Evolutionary conservation across 805 yeast genomes (phyloP).

Genomic region (Metschnikowia peoriensis): DNA sequence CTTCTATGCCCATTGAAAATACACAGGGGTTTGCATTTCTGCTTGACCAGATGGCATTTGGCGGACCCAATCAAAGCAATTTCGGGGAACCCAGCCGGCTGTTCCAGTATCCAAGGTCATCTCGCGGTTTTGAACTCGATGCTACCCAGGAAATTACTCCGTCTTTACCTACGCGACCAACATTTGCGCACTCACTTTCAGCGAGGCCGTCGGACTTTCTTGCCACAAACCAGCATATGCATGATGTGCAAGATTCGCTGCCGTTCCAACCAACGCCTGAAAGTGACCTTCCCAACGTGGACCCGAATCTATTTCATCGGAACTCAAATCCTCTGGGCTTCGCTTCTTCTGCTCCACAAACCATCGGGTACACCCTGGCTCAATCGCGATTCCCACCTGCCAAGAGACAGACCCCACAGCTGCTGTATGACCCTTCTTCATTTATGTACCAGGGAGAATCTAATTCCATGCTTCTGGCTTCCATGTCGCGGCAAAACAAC

Average conservation of each 20-base stretch:
- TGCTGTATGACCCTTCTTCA: conserved; percentile 18
- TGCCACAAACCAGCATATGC: background rate
- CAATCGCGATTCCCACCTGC: conserved; percentile 11
- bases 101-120: background rate
- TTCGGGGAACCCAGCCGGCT: conserved; percentile 14
- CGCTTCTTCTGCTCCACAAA: conserved; percentile 10
- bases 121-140: background rate
- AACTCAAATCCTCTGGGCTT: conserved; percentile 6
- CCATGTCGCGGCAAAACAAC: conserved; percentile 23
- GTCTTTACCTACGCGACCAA: conserved; percentile 6
- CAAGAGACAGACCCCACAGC: conserved; percentile 16
- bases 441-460: conserved; percentile 13
- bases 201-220: conserved; percentile 9
- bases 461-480: conserved; percentile 10
- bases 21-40: conserved; percentile 30
- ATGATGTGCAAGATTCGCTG: conserved; percentile 4
- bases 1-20: background rate
- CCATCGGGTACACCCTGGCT: conserved; percentile 7
- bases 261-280: conserved; percentile 7
- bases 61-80: conserved; percentile 32
- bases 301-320: conserved; percentile 4
- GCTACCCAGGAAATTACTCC: conserved; percentile 1
- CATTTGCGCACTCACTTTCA: conserved; percentile 6
- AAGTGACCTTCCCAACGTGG: conserved; percentile 4
- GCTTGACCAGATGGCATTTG: conserved; percentile 49